Percentiles rank a stretch among this genome's conserved stretches.
Conservation (phyloP, 1,284 basidiomycete species). For the Dichomitus squalens region DNA sequence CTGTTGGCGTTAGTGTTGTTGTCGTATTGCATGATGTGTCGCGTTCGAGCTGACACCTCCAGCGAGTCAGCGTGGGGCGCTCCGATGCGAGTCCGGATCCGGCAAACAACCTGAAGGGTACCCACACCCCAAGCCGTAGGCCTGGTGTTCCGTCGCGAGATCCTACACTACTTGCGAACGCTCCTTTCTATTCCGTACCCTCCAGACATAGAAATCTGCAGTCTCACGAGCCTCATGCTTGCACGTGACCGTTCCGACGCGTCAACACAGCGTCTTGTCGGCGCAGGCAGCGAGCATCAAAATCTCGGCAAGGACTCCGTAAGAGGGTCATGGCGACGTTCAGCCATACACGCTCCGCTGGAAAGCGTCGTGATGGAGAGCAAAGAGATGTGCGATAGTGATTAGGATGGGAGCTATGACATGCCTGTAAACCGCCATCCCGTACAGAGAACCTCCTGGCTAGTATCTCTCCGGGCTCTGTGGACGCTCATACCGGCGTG, state of each 20-base stretch:
- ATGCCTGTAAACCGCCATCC: constrained; percentile 1
- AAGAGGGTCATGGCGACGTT: not conserved
- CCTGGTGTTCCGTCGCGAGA: too few species aligned
- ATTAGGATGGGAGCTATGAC: not conserved
- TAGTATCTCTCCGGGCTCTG: not conserved
- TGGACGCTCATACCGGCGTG: not conserved
- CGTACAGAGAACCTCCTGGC: not conserved
- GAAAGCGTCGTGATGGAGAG: not conserved
- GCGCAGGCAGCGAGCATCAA: constrained; percentile 1
- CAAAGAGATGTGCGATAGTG: not conserved
- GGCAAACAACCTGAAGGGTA: too few species aligned
- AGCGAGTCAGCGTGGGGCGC: not conserved
- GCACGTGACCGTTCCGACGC: constrained; percentile 27
- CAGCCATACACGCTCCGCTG: not conserved
- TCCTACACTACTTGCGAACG: too few species aligned
- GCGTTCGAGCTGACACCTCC: not conserved
- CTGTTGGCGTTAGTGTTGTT: too few species aligned
- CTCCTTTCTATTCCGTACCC: too few species aligned
- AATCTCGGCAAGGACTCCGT: not conserved
- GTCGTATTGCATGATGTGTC: not conserved
- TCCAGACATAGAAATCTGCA: too few species aligned
- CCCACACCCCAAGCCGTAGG: too few species aligned
- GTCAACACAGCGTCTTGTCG: constrained; percentile 12
- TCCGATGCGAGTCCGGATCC: not conserved
- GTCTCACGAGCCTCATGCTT: not conserved